Evolutionary conservation across 495 filamentous ascomycete species (phyloP), one percentile per base, ranked within the genome.

Genomic region (Amniculicola lignicola): DNA sequence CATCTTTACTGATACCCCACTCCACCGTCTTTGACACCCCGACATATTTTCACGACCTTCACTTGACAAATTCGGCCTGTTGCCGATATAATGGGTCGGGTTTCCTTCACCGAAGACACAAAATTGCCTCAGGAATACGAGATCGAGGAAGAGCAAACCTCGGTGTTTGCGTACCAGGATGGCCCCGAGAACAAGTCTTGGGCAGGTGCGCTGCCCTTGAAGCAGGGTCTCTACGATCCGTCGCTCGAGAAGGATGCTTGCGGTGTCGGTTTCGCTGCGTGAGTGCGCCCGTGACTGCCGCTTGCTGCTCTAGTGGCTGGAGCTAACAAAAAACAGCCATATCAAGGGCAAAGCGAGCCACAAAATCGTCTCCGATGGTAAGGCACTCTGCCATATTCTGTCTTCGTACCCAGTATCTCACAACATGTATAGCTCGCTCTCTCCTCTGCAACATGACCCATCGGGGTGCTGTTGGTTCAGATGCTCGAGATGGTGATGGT

Each of bases 371-470:
- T 96, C 89, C 76, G 93, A 98, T 96, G 93, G 90, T 95, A 77
- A 74, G 85, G 18, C 4, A n/a, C 12, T 19, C 28, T 14, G 21
- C 15, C 39, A 16, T 3, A 27, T 28, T 4, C 24, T 9, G n/a
- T 19, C 21, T n/a, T 11, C 10, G 5, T 37, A 7, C 6, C 3
- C 10, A 36, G 9, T n/a, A 24, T 18, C 63, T 64, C 43, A 65
- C 41, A 38, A 45, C 22, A 9, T 35, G 23, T 25, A 33, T 64
- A 94, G 90, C 93, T 46, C 86, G 89, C 57, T 92, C 90, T 70
- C 79, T 99, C 37, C 83, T 99, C 51, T 99, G 94, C 76, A 99
- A 99, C 79, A 99, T 99, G 93, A 97, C 93, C 80, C 93, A 99
- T 76, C 86, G 93, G 69, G 93, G 93, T 75, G 93, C 93, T 50